Evolutionary conservation across 495 filamentous ascomycete species (phyloP), one percentile per base, ranked within the genome.

Genomic region (Talaromyces borbonicus): DNA sequence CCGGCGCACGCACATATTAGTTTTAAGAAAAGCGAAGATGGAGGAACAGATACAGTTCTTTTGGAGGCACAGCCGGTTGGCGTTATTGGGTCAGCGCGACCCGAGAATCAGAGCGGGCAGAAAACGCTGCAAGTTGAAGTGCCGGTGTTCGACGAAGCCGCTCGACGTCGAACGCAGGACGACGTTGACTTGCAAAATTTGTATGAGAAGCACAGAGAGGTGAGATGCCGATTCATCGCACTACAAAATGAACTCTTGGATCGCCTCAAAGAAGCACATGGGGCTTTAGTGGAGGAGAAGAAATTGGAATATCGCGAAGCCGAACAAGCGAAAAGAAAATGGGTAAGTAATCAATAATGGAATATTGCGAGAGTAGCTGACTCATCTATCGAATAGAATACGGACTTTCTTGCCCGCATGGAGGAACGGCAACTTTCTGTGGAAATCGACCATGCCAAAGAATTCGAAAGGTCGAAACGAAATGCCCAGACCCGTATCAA

Each of bases 361-460:
- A n/a, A n/a, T n/a, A n/a, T n/a, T n/a, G n/a, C n/a, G n/a, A n/a
- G n/a, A n/a, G n/a, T n/a, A n/a, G n/a, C n/a, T n/a, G n/a, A n/a
- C n/a, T n/a, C n/a, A n/a, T 14, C 11, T 16, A 31, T 5, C 33
- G 3, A 26, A 38, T 44, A 72, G 65, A 73, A 78, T 40, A 49
- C 52, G 5, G 47, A 54, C 15, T 77, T 76, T 12, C 67, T 77
- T 29, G 60, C 71, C 23, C 74, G 78, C 37, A 73, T 86, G 25
- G 84, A 89, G 59, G 84, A 87, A 53, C 74, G 82, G 8, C 84
- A 89, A 56, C 73, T 87, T 11, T 68, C 72, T n/a, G 77, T 78
- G 2, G 84, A 89, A 63, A 79, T 86, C 47, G 64, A 71, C 37
- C 72, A 82, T 20, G 71, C 79, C 8, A 71, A 61, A 12, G 66